Percentiles rank a stretch among this genome's conserved stretches.
phyloP scores from a whole-genome alignment of 306 rosid genomes.

The Cucurbita moschata region DNA sequence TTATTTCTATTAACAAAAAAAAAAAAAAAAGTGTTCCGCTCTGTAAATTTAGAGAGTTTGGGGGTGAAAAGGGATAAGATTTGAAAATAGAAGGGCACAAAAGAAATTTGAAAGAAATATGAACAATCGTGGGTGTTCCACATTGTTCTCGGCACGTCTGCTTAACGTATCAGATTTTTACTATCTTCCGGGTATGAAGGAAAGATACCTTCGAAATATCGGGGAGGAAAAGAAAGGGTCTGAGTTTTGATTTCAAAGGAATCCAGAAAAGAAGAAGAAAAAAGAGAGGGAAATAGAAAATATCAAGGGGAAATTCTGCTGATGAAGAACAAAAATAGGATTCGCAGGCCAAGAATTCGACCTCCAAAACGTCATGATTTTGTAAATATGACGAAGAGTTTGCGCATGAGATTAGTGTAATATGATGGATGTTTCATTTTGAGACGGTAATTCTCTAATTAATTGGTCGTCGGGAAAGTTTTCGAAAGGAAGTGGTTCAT shows the following conservation, averaged over 20 bases:
- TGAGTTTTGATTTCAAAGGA: slow-evolving; percentile 9
- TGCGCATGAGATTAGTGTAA: neutral
- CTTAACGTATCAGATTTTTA: slow-evolving; percentile 14
- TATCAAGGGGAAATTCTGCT: neutral
- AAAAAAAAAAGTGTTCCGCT: neutral
- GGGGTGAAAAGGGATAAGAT: neutral
- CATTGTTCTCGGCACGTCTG: slow-evolving; percentile 37
- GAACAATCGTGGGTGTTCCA: slow-evolving; percentile 23
- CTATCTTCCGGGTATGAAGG: neutral
- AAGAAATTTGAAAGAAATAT: neutral
- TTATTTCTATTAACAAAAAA: too few species aligned
- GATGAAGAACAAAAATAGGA: neutral
- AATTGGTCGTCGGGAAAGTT: neutral
- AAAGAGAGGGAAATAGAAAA: neutral
- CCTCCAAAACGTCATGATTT: neutral
- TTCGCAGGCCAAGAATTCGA: neutral
- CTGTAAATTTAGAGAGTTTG: neutral
- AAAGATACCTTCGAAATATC: slow-evolving; percentile 15
- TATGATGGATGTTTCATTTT: neutral
- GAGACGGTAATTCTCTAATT: slow-evolving; percentile 5
- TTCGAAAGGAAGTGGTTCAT: neutral
- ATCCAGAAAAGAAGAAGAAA: neutral
- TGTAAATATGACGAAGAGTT: neutral
- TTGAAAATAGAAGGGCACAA: neutral
- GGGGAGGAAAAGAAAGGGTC: slow-evolving; percentile 2